phyloP scores from a whole-genome alignment of 345 rosid genomes.

The Eucalyptus marginata region DNA sequence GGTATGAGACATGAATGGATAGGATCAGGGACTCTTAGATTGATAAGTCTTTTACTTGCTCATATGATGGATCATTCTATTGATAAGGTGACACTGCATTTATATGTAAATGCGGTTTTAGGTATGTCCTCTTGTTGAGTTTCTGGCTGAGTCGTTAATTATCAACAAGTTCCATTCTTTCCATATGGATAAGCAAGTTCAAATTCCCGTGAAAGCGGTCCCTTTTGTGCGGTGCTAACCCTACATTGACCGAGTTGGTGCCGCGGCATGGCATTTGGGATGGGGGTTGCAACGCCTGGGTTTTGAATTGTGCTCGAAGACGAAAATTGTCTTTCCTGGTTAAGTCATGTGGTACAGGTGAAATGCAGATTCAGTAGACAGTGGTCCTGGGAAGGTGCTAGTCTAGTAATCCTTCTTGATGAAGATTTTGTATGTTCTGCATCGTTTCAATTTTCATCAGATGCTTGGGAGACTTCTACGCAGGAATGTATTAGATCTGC shows the following conservation, averaged over 20 bases:
- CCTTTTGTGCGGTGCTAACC: neutral
- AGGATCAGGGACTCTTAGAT: neutral
- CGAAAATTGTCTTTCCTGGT: neutral
- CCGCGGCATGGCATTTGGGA: neutral
- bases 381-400: neutral
- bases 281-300: neutral
- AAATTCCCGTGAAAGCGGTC: neutral
- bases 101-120: neutral
- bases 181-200: neutral
- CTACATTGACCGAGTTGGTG: neutral
- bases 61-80: neutral
- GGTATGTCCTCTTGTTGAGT: neutral
- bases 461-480: neutral
- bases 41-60: neutral
- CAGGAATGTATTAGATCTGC: neutral
- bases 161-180: neutral
- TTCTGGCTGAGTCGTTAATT: neutral
- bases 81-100: neutral
- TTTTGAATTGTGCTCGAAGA: neutral
- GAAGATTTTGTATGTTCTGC: neutral
- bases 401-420: neutral
- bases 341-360: neutral
- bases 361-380: neutral
- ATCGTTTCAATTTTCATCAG: neutral
- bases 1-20: neutral